These are phyloP conservation scores for Gloeophyllum trabeum DNA, from an alignment of 768 basidiomycete species.

Conservation along the genomic window DNA sequence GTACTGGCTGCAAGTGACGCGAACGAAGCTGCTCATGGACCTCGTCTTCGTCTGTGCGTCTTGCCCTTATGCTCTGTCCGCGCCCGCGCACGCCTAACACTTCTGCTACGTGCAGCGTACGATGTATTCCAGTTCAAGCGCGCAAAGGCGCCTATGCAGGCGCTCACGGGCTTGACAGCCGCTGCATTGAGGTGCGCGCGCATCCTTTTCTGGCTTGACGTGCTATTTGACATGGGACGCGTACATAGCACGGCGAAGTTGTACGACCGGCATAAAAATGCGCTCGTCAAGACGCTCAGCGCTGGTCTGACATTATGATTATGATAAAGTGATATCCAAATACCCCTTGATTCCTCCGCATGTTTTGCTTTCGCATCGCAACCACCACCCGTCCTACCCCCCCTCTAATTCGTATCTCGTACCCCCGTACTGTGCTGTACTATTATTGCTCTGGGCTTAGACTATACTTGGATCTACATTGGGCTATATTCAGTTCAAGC, in stretches of 20 bases:
- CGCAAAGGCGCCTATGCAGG: slow-evolving; percentile 47
- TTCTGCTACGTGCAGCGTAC: slow-evolving; percentile 55
- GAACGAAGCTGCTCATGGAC: slow-evolving; percentile 72
- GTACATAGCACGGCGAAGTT: slow-evolving; percentile 56
- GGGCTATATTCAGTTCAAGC: too few relatives aligned
- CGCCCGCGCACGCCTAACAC: neutral
- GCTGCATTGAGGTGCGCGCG: slow-evolving; percentile 65
- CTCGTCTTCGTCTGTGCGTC: slow-evolving; percentile 75
- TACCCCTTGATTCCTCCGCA: too few relatives aligned
- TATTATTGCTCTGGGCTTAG: too few relatives aligned
- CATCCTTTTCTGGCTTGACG: too few relatives aligned
- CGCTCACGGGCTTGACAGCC: slow-evolving; percentile 55
- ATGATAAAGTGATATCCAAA: too few relatives aligned
- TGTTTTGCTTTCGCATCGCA: too few relatives aligned
- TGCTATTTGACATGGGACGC: neutral
- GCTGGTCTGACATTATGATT: too few relatives aligned
- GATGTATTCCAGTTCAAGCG: slow-evolving; percentile 65
- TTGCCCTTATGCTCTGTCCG: slow-evolving; percentile 12
- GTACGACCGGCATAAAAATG: slow-evolving; percentile 58
- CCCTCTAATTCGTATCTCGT: too few relatives aligned
- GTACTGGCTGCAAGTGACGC: slow-evolving; percentile 64
- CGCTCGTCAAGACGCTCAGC: slow-evolving; percentile 55
- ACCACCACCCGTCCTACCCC: too few relatives aligned
- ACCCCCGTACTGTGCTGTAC: too few relatives aligned
- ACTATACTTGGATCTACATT: too few relatives aligned